Percentiles rank a stretch among this genome's conserved stretches.
phyloP scores from a whole-genome alignment of 1,284 basidiomycete genomes.

The Boletus mariae region DNA sequence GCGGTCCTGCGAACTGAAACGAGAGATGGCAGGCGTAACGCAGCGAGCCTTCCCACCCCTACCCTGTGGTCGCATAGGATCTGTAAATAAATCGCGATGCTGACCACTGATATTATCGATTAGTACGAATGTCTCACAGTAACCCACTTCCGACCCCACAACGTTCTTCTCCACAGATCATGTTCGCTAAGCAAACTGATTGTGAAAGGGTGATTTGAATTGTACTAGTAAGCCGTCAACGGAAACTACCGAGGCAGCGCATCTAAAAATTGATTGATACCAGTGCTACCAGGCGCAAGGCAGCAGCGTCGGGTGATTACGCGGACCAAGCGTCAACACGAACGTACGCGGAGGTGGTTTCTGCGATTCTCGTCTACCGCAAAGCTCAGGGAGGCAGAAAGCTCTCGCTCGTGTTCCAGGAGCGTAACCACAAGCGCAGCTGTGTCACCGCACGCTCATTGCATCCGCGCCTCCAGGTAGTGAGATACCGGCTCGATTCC shows the following conservation, averaged over 20 bases:
- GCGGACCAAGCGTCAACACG: constrained; percentile 1
- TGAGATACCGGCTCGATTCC: constrained; percentile 9
- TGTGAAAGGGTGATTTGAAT: constrained; percentile 6
- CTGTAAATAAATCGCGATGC: neutral
- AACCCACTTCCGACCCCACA: constrained; percentile 24
- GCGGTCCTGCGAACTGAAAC: neutral
- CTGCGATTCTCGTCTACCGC: neutral
- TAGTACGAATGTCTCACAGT: constrained; percentile 7
- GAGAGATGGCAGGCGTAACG: neutral
- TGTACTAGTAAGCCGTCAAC: neutral
- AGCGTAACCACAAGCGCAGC: neutral
- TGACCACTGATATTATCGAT: neutral
- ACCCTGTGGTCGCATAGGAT: neutral
- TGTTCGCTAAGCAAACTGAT: constrained; percentile 7
- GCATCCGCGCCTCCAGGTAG: neutral
- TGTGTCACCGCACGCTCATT: neutral
- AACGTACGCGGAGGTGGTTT: neutral
- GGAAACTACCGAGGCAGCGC: constrained; percentile 4
- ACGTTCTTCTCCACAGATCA: constrained; percentile 26
- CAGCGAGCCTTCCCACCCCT: no score
- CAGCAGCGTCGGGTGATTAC: neutral
- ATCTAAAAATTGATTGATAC: neutral
- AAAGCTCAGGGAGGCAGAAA: neutral
- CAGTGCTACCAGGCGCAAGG: constrained; percentile 1
- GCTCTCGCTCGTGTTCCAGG: neutral